Percentiles rank a stretch among this genome's conserved stretches.
These are phyloP conservation scores for Stachybotrys chlorohalonatus DNA, from an alignment of 2,329 filamentous ascomycete genomes.

Conservation along the genomic window DNA sequence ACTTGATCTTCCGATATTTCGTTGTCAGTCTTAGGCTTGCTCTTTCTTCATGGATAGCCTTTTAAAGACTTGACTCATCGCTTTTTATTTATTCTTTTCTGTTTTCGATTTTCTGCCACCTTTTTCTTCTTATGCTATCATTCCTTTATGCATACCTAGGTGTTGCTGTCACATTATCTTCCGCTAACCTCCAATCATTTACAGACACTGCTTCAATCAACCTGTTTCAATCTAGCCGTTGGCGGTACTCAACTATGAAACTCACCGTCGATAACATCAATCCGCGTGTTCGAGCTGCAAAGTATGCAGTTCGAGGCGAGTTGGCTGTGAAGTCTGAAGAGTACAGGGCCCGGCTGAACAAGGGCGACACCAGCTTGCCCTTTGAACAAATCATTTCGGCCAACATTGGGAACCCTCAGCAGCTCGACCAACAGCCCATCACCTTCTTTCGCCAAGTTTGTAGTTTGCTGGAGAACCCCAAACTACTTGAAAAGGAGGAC, in stretches of 20 bases:
- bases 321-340: constrained; percentile 88
- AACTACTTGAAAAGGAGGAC: constrained; percentile 72
- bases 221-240: constrained; percentile 17
- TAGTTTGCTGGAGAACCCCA: constrained; percentile 84
- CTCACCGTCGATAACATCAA: constrained; percentile 87
- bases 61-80: no score
- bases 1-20: background rate
- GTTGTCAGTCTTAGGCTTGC: background rate
- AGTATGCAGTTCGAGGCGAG: constrained; percentile 96
- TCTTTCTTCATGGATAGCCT: background rate
- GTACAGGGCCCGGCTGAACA: constrained; percentile 66
- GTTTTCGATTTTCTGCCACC: background rate
- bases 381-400: constrained; percentile 90
- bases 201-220: background rate
- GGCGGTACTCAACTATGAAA: constrained; percentile 26
- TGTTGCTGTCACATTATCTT: background rate
- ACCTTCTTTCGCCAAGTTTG: constrained; percentile 98
- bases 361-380: constrained; percentile 54
- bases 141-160: background rate
- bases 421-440: constrained; percentile 97
- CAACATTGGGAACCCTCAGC: constrained; percentile 98
- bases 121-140: background rate
- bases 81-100: no score
- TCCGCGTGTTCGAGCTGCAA: constrained; percentile 72
- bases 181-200: background rate